Conservation (phyloP, 2,329 filamentous ascomycete species). For the Xylariaceae sp. region DNA sequence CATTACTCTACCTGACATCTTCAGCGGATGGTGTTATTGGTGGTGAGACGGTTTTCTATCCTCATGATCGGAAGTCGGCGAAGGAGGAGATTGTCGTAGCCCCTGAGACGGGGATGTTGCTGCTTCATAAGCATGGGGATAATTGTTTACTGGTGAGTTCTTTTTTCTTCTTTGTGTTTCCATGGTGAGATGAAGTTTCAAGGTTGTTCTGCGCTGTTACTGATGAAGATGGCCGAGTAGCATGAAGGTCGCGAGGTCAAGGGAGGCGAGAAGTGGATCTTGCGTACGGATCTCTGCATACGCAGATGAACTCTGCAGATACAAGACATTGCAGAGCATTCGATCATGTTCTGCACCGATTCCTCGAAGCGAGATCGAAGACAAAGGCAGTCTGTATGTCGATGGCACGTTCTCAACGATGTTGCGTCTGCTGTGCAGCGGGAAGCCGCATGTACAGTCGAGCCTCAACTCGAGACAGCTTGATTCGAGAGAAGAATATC, state of each 20-base stretch:
- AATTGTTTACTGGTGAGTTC: constrained; percentile 70
- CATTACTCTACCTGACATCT: constrained; percentile 81
- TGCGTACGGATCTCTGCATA: constrained; percentile 77
- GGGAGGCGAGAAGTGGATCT: constrained; percentile 83
- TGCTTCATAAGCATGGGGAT: constrained; percentile 83
- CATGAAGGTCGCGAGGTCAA: constrained; percentile 80
- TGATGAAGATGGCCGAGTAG: constrained; percentile 37
- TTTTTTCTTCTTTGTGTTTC: not conserved
- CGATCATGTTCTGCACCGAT: not conserved
- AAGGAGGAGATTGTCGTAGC: constrained; percentile 65
- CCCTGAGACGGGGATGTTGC: constrained; percentile 76
- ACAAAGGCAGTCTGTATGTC: not conserved
- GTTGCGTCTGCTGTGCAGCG: not conserved
- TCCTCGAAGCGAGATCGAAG: not conserved
- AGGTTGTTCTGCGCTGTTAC: not conserved
- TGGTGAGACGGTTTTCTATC: constrained; percentile 90
- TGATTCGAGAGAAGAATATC: not conserved
- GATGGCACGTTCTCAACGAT: not conserved
- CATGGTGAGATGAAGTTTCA: not conserved
- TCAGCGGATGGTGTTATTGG: constrained; percentile 68
- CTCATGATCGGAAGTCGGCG: constrained; percentile 53
- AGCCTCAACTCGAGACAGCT: not conserved
- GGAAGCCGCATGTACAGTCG: not conserved
- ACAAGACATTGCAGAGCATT: not conserved
- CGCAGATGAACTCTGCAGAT: constrained; percentile 24